Percentiles rank a stretch among this genome's conserved stretches.
These are phyloP conservation scores for Jaltomata sinuosa DNA, from an alignment of 257 asterid genomes.

Conservation along the genomic window DNA sequence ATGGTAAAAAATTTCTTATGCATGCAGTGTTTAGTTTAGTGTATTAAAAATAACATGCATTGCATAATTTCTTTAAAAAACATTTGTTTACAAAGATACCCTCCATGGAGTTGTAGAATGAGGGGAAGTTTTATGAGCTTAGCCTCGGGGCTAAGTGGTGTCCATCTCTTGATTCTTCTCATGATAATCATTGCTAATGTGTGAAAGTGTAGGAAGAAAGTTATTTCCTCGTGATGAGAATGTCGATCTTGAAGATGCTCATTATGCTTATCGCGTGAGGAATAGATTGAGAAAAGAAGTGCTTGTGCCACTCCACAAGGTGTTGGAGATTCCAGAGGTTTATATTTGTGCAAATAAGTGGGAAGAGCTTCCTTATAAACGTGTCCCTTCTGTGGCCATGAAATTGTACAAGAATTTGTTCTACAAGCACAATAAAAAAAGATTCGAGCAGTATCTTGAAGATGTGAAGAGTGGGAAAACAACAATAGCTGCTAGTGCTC, in stretches of 20 bases:
- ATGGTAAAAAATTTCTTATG: no score
- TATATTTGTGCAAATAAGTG: not conserved
- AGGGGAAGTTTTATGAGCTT: not conserved
- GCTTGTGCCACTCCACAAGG: not conserved
- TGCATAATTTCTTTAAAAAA: no score
- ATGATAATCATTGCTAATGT: conserved; percentile 6
- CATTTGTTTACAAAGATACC: no score
- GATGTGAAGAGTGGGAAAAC: not conserved
- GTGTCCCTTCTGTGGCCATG: not conserved
- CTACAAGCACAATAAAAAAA: not conserved
- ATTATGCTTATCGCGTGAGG: not conserved
- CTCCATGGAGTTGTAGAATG: not conserved
- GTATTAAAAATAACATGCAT: no score
- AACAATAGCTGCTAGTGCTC: not conserved
- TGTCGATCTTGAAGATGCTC: not conserved
- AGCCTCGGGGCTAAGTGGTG: conserved; percentile 11
- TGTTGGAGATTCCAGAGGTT: not conserved
- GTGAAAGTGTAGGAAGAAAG: conserved; percentile 6
- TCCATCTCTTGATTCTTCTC: conserved; percentile 11
- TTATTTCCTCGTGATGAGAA: not conserved
- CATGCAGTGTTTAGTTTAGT: no score
- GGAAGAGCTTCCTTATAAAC: not conserved
- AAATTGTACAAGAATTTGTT: not conserved
- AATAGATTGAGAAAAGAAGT: conserved; percentile 4
- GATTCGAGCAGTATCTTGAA: not conserved